Evolutionary conservation across 2,329 filamentous ascomycete species (phyloP).

Genomic region (Incumbomyces lentus): DNA sequence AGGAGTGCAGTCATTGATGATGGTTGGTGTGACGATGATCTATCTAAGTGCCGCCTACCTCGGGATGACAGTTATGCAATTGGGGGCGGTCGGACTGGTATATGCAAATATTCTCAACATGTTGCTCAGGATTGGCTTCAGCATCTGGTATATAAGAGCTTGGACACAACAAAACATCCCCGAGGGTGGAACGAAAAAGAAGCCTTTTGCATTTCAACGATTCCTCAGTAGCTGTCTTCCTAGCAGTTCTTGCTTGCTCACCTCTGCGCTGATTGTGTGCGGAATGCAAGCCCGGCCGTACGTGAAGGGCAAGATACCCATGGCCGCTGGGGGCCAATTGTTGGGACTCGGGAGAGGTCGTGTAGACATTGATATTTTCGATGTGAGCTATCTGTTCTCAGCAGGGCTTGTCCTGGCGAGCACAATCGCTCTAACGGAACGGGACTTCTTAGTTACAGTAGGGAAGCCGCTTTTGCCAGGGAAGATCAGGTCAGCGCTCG

Average conservation of each 20-base stretch:
- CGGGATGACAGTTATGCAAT: conserved; percentile 56
- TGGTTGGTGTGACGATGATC: conserved; percentile 66
- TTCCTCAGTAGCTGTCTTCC: neutral
- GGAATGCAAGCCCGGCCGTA: neutral
- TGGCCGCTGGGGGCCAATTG: neutral
- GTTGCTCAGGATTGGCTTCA: conserved; percentile 74
- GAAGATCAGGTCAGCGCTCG: conserved; percentile 6
- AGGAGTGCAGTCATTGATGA: conserved; percentile 67
- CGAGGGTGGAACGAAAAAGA: neutral
- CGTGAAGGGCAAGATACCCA: neutral
- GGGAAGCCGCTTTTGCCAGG: conserved; percentile 14
- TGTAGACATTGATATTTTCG: conserved; percentile 1
- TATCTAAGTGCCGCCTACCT: conserved; percentile 68
- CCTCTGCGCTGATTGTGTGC: neutral
- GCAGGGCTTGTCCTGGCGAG: neutral
- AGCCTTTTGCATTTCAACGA: neutral
- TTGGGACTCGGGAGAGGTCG: neutral
- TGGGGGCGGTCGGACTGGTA: conserved; percentile 73
- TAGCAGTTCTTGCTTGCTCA: neutral
- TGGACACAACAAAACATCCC: conserved; percentile 11
- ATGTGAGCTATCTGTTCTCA: conserved; percentile 3
- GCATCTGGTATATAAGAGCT: conserved; percentile 55
- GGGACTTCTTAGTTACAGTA: conserved; percentile 13
- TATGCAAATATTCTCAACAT: conserved; percentile 86
- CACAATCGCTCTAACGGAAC: conserved; percentile 11